A percentile compares a stretch with the other conserved stretches of the same genome.
Conservation (phyloP, 331 rosid genomes). For the Spiraea crenata region DNA sequence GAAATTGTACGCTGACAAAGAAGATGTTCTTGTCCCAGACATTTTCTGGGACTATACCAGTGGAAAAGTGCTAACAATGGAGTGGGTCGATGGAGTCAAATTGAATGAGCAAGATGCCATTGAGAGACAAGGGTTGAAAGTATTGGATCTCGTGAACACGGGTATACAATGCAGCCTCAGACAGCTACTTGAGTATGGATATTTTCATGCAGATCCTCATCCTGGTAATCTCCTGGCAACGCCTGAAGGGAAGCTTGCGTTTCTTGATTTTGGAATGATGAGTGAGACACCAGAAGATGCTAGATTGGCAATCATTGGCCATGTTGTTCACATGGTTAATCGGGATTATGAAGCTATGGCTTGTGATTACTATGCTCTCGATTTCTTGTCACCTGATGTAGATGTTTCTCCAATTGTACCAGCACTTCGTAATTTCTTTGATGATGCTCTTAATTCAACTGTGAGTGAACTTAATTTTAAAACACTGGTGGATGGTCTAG, state of each 20-base stretch:
- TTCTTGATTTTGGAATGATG: constrained; percentile 98
- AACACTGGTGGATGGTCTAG: constrained; percentile 91
- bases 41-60: constrained; percentile 94
- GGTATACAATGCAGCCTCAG: constrained; percentile 96
- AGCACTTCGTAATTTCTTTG: constrained; percentile 76
- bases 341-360: constrained; percentile 99
- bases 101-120: constrained; percentile 85
- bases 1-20: constrained; percentile 87
- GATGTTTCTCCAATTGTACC: constrained; percentile 93
- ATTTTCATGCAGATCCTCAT: constrained; percentile 99
- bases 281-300: constrained; percentile 98
- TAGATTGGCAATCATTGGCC: constrained; percentile 82
- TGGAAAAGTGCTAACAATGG: constrained; percentile 80
- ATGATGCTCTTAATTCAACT: constrained; percentile 76
- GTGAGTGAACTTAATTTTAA: constrained; percentile 95
- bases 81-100: constrained; percentile 94
- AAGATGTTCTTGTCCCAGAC: constrained; percentile 80
- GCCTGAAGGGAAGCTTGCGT: constrained; percentile 93
- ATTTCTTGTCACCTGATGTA: constrained; percentile 75
- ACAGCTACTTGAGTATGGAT: constrained; percentile 90
- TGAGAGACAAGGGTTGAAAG: constrained; percentile 84
- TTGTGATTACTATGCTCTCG: constrained; percentile 79
- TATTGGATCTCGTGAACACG: constrained; percentile 75
- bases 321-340: constrained; percentile 96
- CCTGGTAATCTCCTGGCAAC: constrained; percentile 99